A percentile compares a stretch with the other conserved stretches of the same genome.
phyloP scores from a whole-genome alignment of 2,329 filamentous ascomycete species.

The Aspergillus melleus region DNA sequence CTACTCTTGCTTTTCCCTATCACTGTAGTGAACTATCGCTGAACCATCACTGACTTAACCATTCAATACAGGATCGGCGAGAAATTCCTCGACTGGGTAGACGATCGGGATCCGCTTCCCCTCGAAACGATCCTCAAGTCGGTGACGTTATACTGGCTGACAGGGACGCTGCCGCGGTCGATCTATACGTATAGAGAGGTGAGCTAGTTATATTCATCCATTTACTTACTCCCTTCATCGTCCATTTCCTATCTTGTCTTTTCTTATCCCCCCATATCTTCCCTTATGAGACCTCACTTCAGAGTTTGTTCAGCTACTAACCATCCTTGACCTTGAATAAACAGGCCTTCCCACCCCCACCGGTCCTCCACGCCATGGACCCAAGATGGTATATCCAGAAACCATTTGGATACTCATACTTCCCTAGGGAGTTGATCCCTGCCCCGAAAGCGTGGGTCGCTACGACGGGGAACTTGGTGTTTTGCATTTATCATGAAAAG shows the following conservation, averaged over 20 bases:
- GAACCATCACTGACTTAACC: not conserved
- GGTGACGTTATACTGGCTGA: slow-evolving; percentile 41
- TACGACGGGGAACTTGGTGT: slow-evolving; percentile 41
- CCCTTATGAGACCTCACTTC: not conserved
- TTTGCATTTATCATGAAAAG: slow-evolving; percentile 35
- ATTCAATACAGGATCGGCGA: slow-evolving; percentile 37
- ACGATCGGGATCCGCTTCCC: slow-evolving; percentile 26
- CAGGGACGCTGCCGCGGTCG: slow-evolving; percentile 35
- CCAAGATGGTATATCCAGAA: slow-evolving; percentile 38
- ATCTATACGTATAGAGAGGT: slow-evolving; percentile 38
- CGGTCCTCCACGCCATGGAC: not conserved
- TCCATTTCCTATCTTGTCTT: too few species aligned
- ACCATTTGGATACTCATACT: slow-evolving; percentile 50
- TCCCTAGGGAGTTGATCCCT: slow-evolving; percentile 45
- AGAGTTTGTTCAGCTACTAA: too few species aligned
- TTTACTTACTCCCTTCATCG: too few species aligned
- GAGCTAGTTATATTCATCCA: not conserved
- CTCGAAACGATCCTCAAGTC: slow-evolving; percentile 34
- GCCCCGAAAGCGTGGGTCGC: slow-evolving; percentile 41
- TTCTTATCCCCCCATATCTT: not conserved
- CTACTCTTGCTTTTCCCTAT: too few species aligned
- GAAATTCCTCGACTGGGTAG: slow-evolving; percentile 42
- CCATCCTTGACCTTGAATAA: too few species aligned
- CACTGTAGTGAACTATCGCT: too few species aligned
- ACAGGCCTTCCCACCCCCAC: slow-evolving; percentile 8